These are phyloP conservation scores for Termitomyces sp. DNA, from an alignment of 768 basidiomycete genomes.

Conservation along the genomic window DNA sequence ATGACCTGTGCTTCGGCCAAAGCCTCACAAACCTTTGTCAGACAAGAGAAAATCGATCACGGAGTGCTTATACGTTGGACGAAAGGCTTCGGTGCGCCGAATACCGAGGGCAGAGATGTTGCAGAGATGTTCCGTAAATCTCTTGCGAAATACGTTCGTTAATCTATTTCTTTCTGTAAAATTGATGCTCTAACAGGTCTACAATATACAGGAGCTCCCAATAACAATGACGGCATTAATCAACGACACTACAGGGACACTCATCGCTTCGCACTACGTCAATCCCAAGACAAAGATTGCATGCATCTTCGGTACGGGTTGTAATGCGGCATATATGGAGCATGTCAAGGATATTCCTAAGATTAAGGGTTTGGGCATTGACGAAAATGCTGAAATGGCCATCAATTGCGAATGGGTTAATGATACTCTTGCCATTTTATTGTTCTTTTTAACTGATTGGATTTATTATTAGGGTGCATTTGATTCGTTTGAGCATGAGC, in stretches of 20 bases:
- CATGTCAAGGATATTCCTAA: slow-evolving; percentile 81
- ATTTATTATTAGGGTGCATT: slow-evolving; percentile 73
- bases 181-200: not conserved
- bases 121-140: slow-evolving; percentile 89
- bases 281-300: slow-evolving; percentile 89
- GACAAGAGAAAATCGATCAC: slow-evolving; percentile 93
- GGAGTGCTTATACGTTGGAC: slow-evolving; percentile 97
- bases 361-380: slow-evolving; percentile 69
- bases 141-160: slow-evolving; percentile 67
- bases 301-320: slow-evolving; percentile 96
- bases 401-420: slow-evolving; percentile 98
- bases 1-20: too few relatives aligned
- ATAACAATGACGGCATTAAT: slow-evolving; percentile 83
- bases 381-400: slow-evolving; percentile 67
- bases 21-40: slow-evolving; percentile 20
- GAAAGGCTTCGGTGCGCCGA: slow-evolving; percentile 92
- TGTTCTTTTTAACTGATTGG: not conserved
- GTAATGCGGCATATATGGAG: slow-evolving; percentile 99
- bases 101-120: slow-evolving; percentile 90
- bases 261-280: slow-evolving; percentile 96
- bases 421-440: not conserved
- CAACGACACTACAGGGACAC: slow-evolving; percentile 97
- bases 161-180: not conserved
- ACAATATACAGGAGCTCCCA: slow-evolving; percentile 60
- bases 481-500: slow-evolving; percentile 92